These are phyloP conservation scores for Lentinus tigrinus DNA, from an alignment of 768 basidiomycete species.

Conservation along the genomic window DNA sequence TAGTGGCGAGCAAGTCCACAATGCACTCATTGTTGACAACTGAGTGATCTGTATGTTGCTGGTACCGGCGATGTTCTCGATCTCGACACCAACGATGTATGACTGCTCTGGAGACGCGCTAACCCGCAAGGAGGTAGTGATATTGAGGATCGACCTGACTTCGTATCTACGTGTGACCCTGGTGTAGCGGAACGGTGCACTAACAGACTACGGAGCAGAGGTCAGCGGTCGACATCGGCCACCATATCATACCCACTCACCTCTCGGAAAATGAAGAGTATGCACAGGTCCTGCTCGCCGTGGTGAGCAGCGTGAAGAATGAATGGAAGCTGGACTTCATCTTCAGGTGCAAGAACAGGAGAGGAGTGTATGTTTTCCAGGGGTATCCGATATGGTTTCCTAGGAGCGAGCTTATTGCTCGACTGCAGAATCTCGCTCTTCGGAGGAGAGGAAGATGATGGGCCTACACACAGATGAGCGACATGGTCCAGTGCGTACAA, in stretches of 20 bases:
- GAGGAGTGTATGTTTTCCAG: conserved; percentile 29
- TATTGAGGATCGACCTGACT: conserved; percentile 57
- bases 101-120: conserved; percentile 44
- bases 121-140: conserved; percentile 52
- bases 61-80: conserved; percentile 50
- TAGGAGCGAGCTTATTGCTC: conserved; percentile 50
- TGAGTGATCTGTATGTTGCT: conserved; percentile 50
- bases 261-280: conserved; percentile 70
- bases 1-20: conserved; percentile 58
- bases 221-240: neutral
- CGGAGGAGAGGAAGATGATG: conserved; percentile 9
- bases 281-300: conserved; percentile 50
- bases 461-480: neutral
- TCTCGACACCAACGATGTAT: conserved; percentile 55
- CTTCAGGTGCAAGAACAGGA: conserved; percentile 43
- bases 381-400: conserved; percentile 47
- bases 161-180: conserved; percentile 55
- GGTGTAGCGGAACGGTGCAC: conserved; percentile 55
- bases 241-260: conserved; percentile 31
- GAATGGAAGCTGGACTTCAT: conserved; percentile 50
- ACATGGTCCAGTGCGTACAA: neutral
- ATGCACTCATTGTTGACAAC: conserved; percentile 63
- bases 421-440: conserved; percentile 42
- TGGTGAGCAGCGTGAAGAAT: conserved; percentile 49
- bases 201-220: conserved; percentile 22